These are phyloP conservation scores for Martensiomyces pterosporus DNA, from an alignment of 192 early-diverging fungal genomes.

Conservation along the genomic window DNA sequence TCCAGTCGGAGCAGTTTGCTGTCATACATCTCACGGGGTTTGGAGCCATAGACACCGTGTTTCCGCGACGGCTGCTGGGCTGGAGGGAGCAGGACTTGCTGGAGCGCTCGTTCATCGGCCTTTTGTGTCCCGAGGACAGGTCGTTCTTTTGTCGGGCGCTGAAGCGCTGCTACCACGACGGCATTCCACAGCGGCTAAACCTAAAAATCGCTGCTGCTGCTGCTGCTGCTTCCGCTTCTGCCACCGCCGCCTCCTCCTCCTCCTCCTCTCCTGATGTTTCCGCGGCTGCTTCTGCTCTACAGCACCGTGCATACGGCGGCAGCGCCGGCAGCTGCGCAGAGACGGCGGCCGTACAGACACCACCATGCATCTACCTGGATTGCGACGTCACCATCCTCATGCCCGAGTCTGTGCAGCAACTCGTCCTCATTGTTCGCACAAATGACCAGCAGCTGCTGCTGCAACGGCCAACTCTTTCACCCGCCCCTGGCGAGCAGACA, in stretches of 20 bases:
- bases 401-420: constrained; percentile 40
- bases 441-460: constrained; percentile 20
- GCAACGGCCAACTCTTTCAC: no score
- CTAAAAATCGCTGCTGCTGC: constrained; percentile 16
- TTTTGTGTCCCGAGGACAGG: constrained; percentile 36
- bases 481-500: no score
- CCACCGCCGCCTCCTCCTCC: no score
- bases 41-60: constrained; percentile 40
- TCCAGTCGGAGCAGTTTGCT: constrained; percentile 22
- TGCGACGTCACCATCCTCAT: constrained; percentile 51
- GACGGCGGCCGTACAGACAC: no score
- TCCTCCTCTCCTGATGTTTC: no score
- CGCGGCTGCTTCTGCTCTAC: no score
- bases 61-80: constrained; percentile 41
- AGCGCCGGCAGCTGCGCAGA: no score
- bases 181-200: constrained; percentile 37
- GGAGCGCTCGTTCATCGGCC: constrained; percentile 41
- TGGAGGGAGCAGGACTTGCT: constrained; percentile 31
- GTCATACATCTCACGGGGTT: constrained; percentile 42
- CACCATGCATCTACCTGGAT: no score
- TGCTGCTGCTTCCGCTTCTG: no score
- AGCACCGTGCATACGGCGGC: no score
- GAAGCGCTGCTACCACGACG: constrained; percentile 33
- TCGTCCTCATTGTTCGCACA: constrained; percentile 42
- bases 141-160: constrained; percentile 38